Evolutionary conservation across 2,329 filamentous ascomycete species (phyloP).

Genomic region (Ustulina deusta): DNA sequence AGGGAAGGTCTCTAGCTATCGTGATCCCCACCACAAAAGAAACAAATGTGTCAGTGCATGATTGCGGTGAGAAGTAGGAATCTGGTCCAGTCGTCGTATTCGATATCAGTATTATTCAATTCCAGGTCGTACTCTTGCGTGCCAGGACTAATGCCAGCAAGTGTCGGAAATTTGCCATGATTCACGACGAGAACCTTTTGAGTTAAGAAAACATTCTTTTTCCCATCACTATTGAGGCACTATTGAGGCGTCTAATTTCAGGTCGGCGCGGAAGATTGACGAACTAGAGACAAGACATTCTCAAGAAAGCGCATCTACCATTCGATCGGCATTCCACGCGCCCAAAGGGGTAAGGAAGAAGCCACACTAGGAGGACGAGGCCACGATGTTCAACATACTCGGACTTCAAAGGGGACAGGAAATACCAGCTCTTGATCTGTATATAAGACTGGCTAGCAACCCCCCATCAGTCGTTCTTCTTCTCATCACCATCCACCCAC

Average conservation of each 20-base stretch:
- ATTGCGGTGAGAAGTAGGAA: not conserved
- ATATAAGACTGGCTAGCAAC: slow-evolving; percentile 38
- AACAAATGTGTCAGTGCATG: slow-evolving; percentile 6
- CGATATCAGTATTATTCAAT: slow-evolving; percentile 15
- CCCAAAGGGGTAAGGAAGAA: slow-evolving; percentile 4
- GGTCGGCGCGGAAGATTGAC: slow-evolving; percentile 19
- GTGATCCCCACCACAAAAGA: slow-evolving; percentile 24
- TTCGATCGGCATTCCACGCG: slow-evolving; percentile 29
- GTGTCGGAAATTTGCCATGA: slow-evolving; percentile 9
- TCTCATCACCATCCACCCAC: slow-evolving; percentile 40
- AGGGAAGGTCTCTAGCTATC: slow-evolving; percentile 5
- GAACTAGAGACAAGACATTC: slow-evolving; percentile 41
- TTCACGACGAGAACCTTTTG: slow-evolving; percentile 2
- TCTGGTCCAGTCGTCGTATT: not conserved
- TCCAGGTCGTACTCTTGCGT: slow-evolving; percentile 3
- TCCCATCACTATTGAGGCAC: slow-evolving; percentile 7
- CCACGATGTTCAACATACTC: slow-evolving; percentile 19
- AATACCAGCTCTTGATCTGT: slow-evolving; percentile 18
- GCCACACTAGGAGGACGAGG: not conserved
- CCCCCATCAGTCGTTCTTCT: slow-evolving; percentile 7
- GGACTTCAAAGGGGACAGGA: slow-evolving; percentile 1
- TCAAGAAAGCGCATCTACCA: slow-evolving; percentile 23
- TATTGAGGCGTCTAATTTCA: slow-evolving; percentile 31
- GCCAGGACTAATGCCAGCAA: slow-evolving; percentile 1
- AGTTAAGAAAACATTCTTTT: slow-evolving; percentile 27